Conservation (phyloP, 306 rosid genomes). For the Dalbergia oliveri region DNA sequence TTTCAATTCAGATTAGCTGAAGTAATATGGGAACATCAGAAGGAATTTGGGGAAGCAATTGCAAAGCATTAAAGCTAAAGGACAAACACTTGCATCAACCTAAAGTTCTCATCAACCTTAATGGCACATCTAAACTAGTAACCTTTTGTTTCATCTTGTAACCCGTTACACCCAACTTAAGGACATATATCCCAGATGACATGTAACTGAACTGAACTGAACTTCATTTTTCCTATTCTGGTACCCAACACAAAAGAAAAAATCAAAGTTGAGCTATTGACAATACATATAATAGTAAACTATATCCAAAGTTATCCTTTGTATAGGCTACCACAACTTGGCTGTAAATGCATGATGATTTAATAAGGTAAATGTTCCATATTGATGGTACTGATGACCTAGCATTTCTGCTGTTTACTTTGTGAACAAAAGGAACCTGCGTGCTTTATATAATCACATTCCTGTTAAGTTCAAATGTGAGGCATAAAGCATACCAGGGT, state of each 20-base stretch:
- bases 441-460: too few species aligned
- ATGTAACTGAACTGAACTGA: slow-evolving; percentile 14
- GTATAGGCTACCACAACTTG: slow-evolving; percentile 13
- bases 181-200: slow-evolving; percentile 24
- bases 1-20: slow-evolving; percentile 39
- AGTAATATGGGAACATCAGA: slow-evolving; percentile 14
- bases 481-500: background rate
- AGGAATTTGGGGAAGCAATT: slow-evolving; percentile 14
- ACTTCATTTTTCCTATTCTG: slow-evolving; percentile 32
- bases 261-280: background rate
- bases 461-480: slow-evolving; percentile 6
- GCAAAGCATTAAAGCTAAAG: slow-evolving; percentile 32
- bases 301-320: slow-evolving; percentile 15
- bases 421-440: background rate
- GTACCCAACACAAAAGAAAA: slow-evolving; percentile 25
- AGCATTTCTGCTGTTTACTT: slow-evolving; percentile 24
- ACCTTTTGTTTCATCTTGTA: slow-evolving; percentile 38
- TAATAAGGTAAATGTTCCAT: slow-evolving; percentile 17
- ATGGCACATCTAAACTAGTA: slow-evolving; percentile 40
- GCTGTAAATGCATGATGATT: slow-evolving; percentile 1
- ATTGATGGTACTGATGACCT: background rate
- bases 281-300: slow-evolving; percentile 9
- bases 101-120: slow-evolving; percentile 23
- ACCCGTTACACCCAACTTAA: slow-evolving; percentile 12
- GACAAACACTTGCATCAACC: slow-evolving; percentile 14